Conservation (phyloP, 306 rosid species). For the Lathyrus aphaca region DNA sequence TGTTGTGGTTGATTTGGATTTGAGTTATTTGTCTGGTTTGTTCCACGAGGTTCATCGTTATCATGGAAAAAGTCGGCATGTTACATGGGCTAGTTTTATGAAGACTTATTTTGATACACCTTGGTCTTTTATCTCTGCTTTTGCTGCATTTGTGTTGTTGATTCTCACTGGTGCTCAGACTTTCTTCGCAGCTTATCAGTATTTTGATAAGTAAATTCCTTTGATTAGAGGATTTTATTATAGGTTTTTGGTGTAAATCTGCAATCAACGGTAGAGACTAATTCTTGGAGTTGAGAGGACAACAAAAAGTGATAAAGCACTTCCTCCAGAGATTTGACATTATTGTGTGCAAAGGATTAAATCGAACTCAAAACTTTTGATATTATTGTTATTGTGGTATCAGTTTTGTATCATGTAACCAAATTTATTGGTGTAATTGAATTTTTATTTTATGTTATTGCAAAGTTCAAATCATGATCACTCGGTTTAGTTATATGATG, state of each 20-base stretch:
- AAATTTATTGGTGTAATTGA: too few relatives aligned
- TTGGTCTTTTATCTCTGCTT: slow-evolving; percentile 67
- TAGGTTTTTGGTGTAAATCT: too few relatives aligned
- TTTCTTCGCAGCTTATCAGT: slow-evolving; percentile 43
- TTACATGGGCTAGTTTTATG: slow-evolving; percentile 70
- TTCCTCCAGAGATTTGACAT: too few relatives aligned
- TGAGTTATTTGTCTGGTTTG: slow-evolving; percentile 49
- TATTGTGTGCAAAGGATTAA: too few relatives aligned
- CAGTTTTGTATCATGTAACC: background rate
- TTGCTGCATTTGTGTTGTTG: slow-evolving; percentile 55
- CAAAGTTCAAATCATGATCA: too few relatives aligned
- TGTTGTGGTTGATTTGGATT: slow-evolving; percentile 58
- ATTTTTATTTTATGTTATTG: too few relatives aligned
- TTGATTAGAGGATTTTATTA: background rate
- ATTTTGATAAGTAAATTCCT: background rate
- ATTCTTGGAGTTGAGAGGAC: too few relatives aligned
- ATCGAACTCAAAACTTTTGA: too few relatives aligned
- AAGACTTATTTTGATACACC: slow-evolving; percentile 71
- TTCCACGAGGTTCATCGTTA: slow-evolving; percentile 57
- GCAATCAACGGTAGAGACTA: too few relatives aligned
- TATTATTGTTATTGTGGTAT: too few relatives aligned
- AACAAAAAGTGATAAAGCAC: too few relatives aligned
- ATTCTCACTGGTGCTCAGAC: slow-evolving; percentile 61
- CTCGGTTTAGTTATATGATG: too few relatives aligned
- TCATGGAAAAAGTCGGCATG: slow-evolving; percentile 53